Evolutionary conservation across 2,329 filamentous ascomycete species (phyloP), one percentile per base, ranked within the genome.

Genomic region (Nectriaceae sp.): DNA sequence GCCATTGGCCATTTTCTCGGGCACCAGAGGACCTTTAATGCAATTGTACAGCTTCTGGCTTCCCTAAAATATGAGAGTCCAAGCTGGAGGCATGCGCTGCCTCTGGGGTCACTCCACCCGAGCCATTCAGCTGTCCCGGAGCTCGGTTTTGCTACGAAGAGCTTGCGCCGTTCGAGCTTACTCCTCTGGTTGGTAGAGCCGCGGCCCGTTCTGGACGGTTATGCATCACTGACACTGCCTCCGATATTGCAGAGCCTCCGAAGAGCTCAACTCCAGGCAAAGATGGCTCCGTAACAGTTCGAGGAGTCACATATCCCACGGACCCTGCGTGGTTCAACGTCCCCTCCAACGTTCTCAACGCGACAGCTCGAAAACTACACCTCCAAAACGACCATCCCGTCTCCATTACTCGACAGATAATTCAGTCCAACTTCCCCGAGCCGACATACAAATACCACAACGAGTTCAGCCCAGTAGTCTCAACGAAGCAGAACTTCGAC

Each of bases 381-480:
- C 80, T 96, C n/a, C 85, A 94, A 65, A 82, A 86, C 52, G 86
- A 96, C 70, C 94, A 99, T 65, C 94, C 94, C 20, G 79, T 99
- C 29, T 84, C 83, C 58, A 96, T 97, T 62, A 97, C 94, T 11
- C 85, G 94, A 33, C 84, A 91, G 62, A 87, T 99, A 53, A 95
- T 99, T 65, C 89, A 97, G 74, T 90, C 89, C 46, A 85, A 87
- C 53, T 99, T 97, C 67, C 85, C 90, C 1, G 66, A 67, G 3
- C 83, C 88, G 1, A 82, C 79, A 10, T 97, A 85, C 73, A 84
- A 82, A 50, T 85, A 88, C 62, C 84, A 97, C 75, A 90, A 90
- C 64, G 76, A 83, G 45, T 83, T 92, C 62, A 85, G 87, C 57
- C 93, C 94, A 1, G 84, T 97, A 35, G 94, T 97, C 20, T 85